Evolutionary conservation across 2,329 filamentous ascomycete species (phyloP), one percentile per base, ranked within the genome.

Genomic region (Fusarium floridanum): DNA sequence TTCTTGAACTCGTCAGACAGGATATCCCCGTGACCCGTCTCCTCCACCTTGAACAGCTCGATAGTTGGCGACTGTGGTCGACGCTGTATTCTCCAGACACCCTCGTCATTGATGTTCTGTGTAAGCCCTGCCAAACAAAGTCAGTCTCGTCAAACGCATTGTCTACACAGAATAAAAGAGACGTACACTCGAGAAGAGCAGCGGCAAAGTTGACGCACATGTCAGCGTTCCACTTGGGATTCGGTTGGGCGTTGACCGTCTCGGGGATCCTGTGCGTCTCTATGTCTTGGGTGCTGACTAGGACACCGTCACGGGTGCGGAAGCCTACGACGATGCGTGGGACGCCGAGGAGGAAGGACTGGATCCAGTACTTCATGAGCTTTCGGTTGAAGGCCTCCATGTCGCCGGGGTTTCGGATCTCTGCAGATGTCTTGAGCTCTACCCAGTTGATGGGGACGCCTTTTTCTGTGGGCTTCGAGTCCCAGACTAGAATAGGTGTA

Each of bases 301-400:
- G 86, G 63, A 94, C 89, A 9, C 97, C 96, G 65, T 92, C 83
- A 20, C 83, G 90, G 37, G 90, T 92, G 57, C 97, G 91, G 81
- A 97, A 98, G 1, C 97, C 97, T 34, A 99, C 93, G 55, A 98
- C 91, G 74, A 99, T 94, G 76, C 92, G 97, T 1, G 95, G 95
- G 1, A 98, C 95, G 45, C 96, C 96, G 2, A 99, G 91, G 3
- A 99, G 87, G 80, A 98, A 99, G 0, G 94, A 97, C 82, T 98
- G 97, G 16, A 96, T 94, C 97, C 97, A 99, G 84, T 96, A 98
- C 80, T 97, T 97, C 83, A 97, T 90, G 64, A 98, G 88, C 82
- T 98, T 98, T 59, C 94, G 90, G 83, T 98, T 94, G 81, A 96
- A 98, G 72, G 91, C 93, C 22, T 92, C 83, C 79, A 91, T 87